Conservation (phyloP, 306 rosid species). For the Trichosanthes truncata region DNA sequence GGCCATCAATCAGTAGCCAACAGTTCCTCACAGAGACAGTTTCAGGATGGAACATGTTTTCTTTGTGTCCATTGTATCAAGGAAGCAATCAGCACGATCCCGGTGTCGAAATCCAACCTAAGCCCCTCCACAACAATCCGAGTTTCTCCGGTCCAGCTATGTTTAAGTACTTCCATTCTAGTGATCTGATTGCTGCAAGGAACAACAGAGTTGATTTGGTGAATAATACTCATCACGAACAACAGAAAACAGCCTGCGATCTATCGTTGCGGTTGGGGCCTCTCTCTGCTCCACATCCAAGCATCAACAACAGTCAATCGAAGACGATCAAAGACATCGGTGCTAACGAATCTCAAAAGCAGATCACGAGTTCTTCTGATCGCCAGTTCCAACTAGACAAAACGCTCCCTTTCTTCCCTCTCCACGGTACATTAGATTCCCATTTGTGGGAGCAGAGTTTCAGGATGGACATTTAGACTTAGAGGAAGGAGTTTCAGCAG, state of each 20-base stretch:
- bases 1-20: not conserved
- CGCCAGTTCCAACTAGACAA: not conserved
- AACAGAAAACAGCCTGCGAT: slow-evolving; percentile 32
- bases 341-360: not conserved
- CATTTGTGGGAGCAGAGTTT: not conserved
- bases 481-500: not conserved
- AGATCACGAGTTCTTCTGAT: not conserved
- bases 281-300: slow-evolving; percentile 11
- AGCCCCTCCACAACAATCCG: slow-evolving; percentile 10
- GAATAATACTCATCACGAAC: slow-evolving; percentile 10
- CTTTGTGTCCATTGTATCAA: slow-evolving; percentile 41
- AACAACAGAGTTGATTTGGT: not conserved
- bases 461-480: not conserved
- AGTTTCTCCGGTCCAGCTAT: slow-evolving; percentile 18
- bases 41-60: slow-evolving; percentile 16
- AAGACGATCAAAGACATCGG: slow-evolving; percentile 14
- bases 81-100: slow-evolving; percentile 19
- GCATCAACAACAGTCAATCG: slow-evolving; percentile 9
- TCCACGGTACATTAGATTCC: not conserved
- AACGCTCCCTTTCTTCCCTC: not conserved
- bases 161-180: slow-evolving; percentile 4
- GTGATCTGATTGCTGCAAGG: slow-evolving; percentile 11
- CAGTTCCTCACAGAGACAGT: slow-evolving; percentile 15
- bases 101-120: slow-evolving; percentile 10
- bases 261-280: slow-evolving; percentile 58